Evolutionary conservation across 345 rosid genomes (phyloP).

Genomic region (Hibiscus syriacus): DNA sequence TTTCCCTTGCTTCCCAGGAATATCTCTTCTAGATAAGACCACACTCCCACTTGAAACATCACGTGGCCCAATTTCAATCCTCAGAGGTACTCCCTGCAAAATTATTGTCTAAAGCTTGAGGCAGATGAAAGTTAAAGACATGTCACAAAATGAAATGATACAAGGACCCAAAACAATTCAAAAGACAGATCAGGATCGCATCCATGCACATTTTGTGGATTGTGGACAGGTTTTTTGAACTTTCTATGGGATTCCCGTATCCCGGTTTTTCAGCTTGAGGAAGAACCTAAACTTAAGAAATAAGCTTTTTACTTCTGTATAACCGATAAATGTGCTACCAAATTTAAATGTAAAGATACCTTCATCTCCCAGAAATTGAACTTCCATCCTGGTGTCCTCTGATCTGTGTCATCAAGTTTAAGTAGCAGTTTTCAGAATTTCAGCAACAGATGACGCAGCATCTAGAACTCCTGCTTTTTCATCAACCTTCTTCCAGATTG

Average conservation of each 20-base stretch:
- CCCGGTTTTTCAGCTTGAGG: not conserved
- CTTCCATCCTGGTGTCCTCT: slow-evolving; percentile 84
- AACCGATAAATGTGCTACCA: not conserved
- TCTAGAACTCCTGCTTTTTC: slow-evolving; percentile 66
- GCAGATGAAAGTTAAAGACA: not conserved
- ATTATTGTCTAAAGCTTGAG: slow-evolving; percentile 10
- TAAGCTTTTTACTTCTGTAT: no score
- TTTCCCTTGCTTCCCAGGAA: slow-evolving; percentile 91
- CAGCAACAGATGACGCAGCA: slow-evolving; percentile 63
- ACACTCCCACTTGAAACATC: slow-evolving; percentile 77
- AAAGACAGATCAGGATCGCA: not conserved
- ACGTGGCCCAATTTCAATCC: slow-evolving; percentile 94
- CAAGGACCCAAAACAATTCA: slow-evolving; percentile 6
- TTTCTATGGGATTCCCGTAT: not conserved
- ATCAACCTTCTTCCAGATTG: slow-evolving; percentile 77
- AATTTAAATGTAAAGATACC: slow-evolving; percentile 27
- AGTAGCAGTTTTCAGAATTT: slow-evolving; percentile 54
- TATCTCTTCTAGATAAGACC: slow-evolving; percentile 81
- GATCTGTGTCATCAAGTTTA: slow-evolving; percentile 84
- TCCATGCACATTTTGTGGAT: not conserved
- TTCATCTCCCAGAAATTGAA: slow-evolving; percentile 97
- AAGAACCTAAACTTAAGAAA: not conserved
- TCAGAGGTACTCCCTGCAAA: slow-evolving; percentile 69
- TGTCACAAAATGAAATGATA: not conserved
- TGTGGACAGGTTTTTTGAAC: not conserved